phyloP scores from a whole-genome alignment of 2,329 filamentous ascomycete species.

The Aspergillus hortae region DNA sequence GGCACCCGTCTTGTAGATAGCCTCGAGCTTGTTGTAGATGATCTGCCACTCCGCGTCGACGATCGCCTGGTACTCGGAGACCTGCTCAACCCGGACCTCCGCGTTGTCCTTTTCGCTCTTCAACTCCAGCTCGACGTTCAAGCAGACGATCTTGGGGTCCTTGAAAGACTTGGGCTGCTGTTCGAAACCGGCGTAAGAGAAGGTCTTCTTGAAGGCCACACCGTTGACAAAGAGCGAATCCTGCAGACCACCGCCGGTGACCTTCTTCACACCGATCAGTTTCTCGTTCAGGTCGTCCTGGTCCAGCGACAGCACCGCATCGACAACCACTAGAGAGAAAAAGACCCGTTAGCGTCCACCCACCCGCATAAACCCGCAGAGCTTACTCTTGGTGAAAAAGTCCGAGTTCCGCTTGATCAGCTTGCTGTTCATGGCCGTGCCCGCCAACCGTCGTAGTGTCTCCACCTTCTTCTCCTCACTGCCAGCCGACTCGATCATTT shows the following conservation, averaged over 20 bases:
- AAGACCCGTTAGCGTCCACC: conserved; percentile 12
- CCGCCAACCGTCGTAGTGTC: conserved; percentile 83
- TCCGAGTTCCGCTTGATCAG: conserved; percentile 94
- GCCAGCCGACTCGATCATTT: conserved; percentile 61
- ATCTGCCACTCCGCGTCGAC: conserved; percentile 99
- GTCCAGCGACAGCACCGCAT: conserved; percentile 90
- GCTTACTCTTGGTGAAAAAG: conserved; percentile 92
- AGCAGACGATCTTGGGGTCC: conserved; percentile 91
- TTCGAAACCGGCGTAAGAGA: conserved; percentile 98
- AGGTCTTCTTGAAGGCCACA: conserved; percentile 99
- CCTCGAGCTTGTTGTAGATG: conserved; percentile 98
- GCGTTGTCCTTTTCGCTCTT: conserved; percentile 99
- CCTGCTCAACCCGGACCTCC: conserved; percentile 95
- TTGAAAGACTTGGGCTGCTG: conserved; percentile 96
- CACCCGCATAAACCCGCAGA: background rate
- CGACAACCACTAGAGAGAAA: conserved; percentile 76
- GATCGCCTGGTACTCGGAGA: conserved; percentile 98
- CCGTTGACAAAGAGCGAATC: conserved; percentile 97
- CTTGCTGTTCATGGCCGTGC: conserved; percentile 98
- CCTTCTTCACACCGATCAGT: conserved; percentile 97
- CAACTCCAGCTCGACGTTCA: conserved; percentile 96
- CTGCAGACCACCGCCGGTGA: conserved; percentile 90
- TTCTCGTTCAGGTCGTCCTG: conserved; percentile 97
- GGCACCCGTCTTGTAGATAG: conserved; percentile 85
- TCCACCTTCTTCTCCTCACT: conserved; percentile 86